A percentile compares a stretch with the other conserved stretches of the same genome.
These are phyloP conservation scores for Phylloporus arenicola DNA, from an alignment of 768 basidiomycete species.

Conservation along the genomic window DNA sequence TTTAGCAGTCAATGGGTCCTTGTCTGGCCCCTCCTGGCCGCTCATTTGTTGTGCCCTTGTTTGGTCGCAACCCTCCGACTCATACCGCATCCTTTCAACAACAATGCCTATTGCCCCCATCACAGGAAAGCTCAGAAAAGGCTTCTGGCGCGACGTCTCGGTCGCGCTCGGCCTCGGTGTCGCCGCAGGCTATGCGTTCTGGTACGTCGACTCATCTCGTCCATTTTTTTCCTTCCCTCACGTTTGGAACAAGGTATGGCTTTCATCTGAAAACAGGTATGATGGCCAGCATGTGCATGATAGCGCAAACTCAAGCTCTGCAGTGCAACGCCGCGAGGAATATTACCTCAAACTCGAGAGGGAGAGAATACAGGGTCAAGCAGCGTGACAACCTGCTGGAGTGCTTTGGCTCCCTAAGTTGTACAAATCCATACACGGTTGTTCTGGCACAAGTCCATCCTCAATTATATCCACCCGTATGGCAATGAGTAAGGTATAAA, in stretches of 20 bases:
- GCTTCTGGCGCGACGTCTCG: slow-evolving; percentile 81
- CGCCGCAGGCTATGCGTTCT: slow-evolving; percentile 72
- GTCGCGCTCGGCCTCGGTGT: slow-evolving; percentile 73
- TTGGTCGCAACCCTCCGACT: slow-evolving; percentile 27
- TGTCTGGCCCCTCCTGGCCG: slow-evolving; percentile 16
- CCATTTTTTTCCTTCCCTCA: slow-evolving; percentile 24
- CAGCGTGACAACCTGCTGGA: slow-evolving; percentile 3
- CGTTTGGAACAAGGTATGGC: slow-evolving; percentile 59
- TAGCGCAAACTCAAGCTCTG: slow-evolving; percentile 12
- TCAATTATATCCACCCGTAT: neutral
- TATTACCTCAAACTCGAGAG: slow-evolving; percentile 84
- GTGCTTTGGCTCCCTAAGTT: neutral
- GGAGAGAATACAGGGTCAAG: slow-evolving; percentile 31
- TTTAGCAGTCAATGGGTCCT: slow-evolving; percentile 11
- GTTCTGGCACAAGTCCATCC: slow-evolving; percentile 8
- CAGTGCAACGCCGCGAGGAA: slow-evolving; percentile 79
- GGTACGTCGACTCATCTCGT: slow-evolving; percentile 47
- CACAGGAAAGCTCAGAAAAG: slow-evolving; percentile 89
- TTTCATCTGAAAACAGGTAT: slow-evolving; percentile 69
- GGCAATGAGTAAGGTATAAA: slow-evolving; percentile 22
- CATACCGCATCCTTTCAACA: slow-evolving; percentile 21
- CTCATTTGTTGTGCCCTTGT: slow-evolving; percentile 30
- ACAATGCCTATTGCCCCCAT: slow-evolving; percentile 86
- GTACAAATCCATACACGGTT: slow-evolving; percentile 12
- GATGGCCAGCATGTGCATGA: slow-evolving; percentile 22